Evolutionary conservation across 108 stramenopile genomes (phyloP).

Genomic region (Mayamaea pseudoterrestris): DNA sequence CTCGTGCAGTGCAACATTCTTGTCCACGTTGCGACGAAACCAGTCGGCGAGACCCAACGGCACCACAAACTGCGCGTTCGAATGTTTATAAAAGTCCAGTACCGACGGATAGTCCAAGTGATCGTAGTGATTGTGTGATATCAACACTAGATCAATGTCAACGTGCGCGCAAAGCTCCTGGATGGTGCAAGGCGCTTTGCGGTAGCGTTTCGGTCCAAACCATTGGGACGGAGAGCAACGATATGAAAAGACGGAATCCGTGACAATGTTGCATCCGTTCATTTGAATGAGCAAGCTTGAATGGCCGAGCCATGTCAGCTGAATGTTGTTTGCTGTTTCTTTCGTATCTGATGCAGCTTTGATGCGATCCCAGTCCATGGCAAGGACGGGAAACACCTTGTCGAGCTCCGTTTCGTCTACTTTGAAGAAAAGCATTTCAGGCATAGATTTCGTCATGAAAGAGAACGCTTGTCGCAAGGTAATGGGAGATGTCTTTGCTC

Average conservation of each 20-base stretch:
- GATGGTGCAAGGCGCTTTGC: constrained; percentile 25
- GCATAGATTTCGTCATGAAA: no score
- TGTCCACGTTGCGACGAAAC: constrained; percentile 1
- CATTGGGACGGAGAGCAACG: constrained; percentile 14
- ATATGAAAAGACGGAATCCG: constrained; percentile 44
- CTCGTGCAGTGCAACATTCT: neutral
- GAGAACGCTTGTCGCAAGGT: no score
- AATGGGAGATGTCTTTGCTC: no score
- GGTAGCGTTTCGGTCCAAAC: constrained; percentile 31
- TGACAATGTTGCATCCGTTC: constrained; percentile 35
- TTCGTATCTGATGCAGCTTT: neutral
- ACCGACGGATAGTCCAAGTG: constrained; percentile 38
- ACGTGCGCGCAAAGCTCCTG: constrained; percentile 21
- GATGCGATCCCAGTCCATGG: neutral
- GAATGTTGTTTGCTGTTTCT: constrained; percentile 14
- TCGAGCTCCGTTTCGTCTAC: no score
- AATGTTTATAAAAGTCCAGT: neutral
- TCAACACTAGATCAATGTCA: constrained; percentile 35
- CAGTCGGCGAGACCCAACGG: constrained; percentile 15
- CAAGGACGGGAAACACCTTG: constrained; percentile 11
- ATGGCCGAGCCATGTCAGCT: constrained; percentile 51
- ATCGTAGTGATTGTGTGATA: constrained; percentile 44
- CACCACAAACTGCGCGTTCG: constrained; percentile 7
- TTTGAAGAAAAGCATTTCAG: no score
- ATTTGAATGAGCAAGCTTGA: constrained; percentile 26